These are phyloP conservation scores for Tylopilus felleus DNA, from an alignment of 768 basidiomycete species.

Conservation along the genomic window DNA sequence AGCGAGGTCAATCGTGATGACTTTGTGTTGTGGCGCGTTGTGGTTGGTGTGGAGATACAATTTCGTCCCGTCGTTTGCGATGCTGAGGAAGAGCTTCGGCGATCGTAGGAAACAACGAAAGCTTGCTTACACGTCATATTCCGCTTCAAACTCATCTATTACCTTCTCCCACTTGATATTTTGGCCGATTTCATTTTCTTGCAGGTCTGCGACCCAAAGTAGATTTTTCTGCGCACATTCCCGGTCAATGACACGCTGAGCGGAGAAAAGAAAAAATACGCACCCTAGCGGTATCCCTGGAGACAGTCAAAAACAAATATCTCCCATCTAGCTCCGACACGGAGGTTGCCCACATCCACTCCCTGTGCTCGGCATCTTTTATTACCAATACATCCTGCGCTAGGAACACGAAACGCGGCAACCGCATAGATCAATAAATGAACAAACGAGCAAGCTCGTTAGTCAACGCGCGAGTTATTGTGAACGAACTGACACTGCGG, in stretches of 20 bases:
- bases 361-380: slow-evolving; percentile 59
- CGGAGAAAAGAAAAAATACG: slow-evolving; percentile 9
- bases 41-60: slow-evolving; percentile 66
- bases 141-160: slow-evolving; percentile 62
- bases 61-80: slow-evolving; percentile 59
- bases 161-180: slow-evolving; percentile 74
- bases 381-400: slow-evolving; percentile 68
- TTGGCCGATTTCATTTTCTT: slow-evolving; percentile 54
- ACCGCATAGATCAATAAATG: not conserved
- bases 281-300: slow-evolving; percentile 64
- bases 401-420: slow-evolving; percentile 24
- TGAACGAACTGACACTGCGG: slow-evolving; percentile 49
- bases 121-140: slow-evolving; percentile 56
- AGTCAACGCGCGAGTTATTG: slow-evolving; percentile 1
- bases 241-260: not conserved
- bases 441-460: slow-evolving; percentile 1
- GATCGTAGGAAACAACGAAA: not conserved
- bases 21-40: slow-evolving; percentile 61
- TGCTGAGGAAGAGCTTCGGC: slow-evolving; percentile 35
- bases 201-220: slow-evolving; percentile 69
- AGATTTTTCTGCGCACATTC: slow-evolving; percentile 59
- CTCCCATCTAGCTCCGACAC: slow-evolving; percentile 61
- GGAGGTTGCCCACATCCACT: slow-evolving; percentile 58
- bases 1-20: slow-evolving; percentile 61
- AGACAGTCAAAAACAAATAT: slow-evolving; percentile 54